Base-by-base conservation (phyloP, 2,329 filamentous ascomycete genomes). In the Neofusicoccum umdonicola region DNA sequence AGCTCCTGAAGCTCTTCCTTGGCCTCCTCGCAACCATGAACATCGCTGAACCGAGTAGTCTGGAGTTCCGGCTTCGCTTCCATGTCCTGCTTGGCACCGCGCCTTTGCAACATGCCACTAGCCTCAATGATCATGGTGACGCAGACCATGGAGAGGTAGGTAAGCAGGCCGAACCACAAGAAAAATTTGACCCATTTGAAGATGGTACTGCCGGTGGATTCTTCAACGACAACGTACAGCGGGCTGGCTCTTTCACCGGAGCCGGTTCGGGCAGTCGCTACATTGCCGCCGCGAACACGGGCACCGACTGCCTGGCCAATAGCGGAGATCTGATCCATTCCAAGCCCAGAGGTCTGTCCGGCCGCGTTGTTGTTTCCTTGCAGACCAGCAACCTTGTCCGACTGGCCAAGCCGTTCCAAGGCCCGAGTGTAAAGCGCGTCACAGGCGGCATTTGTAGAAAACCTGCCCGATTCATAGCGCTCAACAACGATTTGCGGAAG, bases 1-100 rank as follows among this genome's bases (percentile, higher is more conserved):
- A 99, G 87, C 78, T 99, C 95, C 78, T 96, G 91, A 3, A 99
- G 86, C 78, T 99, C 95, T 72, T 99, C 96, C 81, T 98, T 99
- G 68, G 95, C 95, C 79, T 99, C 96, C 68, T 98, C 93, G 70
- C 94, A 98, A 61, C 95, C 95, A 75, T 99, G 95, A 6, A 99
- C 95, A 75, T 99, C 95, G 65, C 85, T 85, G 80, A 99, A 99
- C 52, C 91, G 88, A 19, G 93, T 93, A 65, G 87, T 97, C 76
- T 99, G 95, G 71, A 93, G 89, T 77, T 98, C 92, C 7, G 95
- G 90, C 76, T 96, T 94, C 67, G 93, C 93, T 79, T 99, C 93
- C 66, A 90, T 91, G 70, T 88, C 88, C 65, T 89, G 86, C 2
- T 84, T 78, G 61, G 88, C 88, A 12, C 89, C 87, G 9, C 93